Evolutionary conservation across 352 stramenopile genomes (phyloP), one percentile per base, ranked within the genome.

Genomic region (Phytophthora citrophthora): DNA sequence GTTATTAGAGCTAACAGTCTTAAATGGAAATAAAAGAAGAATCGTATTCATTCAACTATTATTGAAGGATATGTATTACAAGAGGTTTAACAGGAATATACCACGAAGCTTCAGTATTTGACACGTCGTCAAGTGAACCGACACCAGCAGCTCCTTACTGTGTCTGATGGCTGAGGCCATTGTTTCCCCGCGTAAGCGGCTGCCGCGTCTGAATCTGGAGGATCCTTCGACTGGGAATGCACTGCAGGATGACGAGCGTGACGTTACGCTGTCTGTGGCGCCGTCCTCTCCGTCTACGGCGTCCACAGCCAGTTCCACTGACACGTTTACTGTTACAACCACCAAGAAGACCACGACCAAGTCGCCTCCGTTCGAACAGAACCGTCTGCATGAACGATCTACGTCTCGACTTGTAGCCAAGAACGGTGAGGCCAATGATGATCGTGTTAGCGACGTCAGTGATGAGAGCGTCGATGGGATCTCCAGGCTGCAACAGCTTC

Each of bases 401-500:
- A 74, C 64, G 0, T 58, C 59, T 3, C 52, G 52, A 52, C 52
- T 69, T 10, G 54, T 66, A 16, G 53, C 18, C 23, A 68, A 68
- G 15, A 63, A 24, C 10, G 52, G 27, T 4, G 38, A 64, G 16
- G 10, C 20, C 7, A 50, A 55, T 24, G 40, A 70, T 10, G 47
- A 70, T 2, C 39, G 46, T 18, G 8, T 44, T 12, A 64, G 55
- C 16, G 46, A 69, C 20, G 46, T 12, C 13, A 64, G 46, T 16
- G 57, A 72, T 13, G 71, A 54, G 2, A 67, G 46, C 13, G 64
- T 75, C 24, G 68, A 70, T 20, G 51, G 41, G 1, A 24, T 76
- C 5, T 79, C 79, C 0, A 65, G 44, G 15, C 18, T 51, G 29
- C 53, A 89, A 50, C 74, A 89, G 61, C 62, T 90, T 7, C 47